Conservation (phyloP, 805 yeast species). For the Hanseniaspora lachancei region DNA sequence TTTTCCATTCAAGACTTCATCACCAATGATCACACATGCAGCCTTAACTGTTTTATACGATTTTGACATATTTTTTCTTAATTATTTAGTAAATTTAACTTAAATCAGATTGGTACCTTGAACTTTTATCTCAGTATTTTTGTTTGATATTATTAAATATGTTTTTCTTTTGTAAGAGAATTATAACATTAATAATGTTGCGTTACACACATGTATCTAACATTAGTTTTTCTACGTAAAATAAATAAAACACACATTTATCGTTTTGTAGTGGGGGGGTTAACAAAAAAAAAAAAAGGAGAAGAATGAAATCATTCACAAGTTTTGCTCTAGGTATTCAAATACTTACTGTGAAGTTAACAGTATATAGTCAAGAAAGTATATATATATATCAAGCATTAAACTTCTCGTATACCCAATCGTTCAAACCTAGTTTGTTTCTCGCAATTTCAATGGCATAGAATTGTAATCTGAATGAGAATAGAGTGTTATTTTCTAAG, state of each 20-base stretch:
- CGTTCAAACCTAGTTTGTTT: slow-evolving; percentile 79
- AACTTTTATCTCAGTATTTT: too few species aligned
- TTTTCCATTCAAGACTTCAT: slow-evolving; percentile 78
- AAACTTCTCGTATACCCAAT: slow-evolving; percentile 41
- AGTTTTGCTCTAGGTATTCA: too few species aligned
- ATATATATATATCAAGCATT: not conserved
- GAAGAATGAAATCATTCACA: too few species aligned
- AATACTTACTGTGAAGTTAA: not conserved
- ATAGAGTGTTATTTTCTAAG: slow-evolving; percentile 69
- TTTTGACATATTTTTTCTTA: not conserved
- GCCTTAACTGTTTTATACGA: slow-evolving; percentile 16
- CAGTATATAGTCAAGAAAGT: not conserved
- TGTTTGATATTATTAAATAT: too few species aligned
- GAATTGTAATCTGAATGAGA: slow-evolving; percentile 86
- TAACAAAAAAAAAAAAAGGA: too few species aligned
- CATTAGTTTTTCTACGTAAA: too few species aligned
- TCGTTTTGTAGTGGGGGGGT: too few species aligned
- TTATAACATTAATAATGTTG: too few species aligned
- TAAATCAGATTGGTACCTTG: too few species aligned
- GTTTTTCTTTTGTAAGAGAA: too few species aligned
- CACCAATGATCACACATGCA: slow-evolving; percentile 49
- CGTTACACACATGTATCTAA: too few species aligned
- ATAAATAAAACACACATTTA: too few species aligned
- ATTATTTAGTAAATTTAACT: not conserved
- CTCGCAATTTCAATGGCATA: slow-evolving; percentile 90